phyloP scores from a whole-genome alignment of 2,329 filamentous ascomycete genomes.

The Exophiala lecanii-corni region DNA sequence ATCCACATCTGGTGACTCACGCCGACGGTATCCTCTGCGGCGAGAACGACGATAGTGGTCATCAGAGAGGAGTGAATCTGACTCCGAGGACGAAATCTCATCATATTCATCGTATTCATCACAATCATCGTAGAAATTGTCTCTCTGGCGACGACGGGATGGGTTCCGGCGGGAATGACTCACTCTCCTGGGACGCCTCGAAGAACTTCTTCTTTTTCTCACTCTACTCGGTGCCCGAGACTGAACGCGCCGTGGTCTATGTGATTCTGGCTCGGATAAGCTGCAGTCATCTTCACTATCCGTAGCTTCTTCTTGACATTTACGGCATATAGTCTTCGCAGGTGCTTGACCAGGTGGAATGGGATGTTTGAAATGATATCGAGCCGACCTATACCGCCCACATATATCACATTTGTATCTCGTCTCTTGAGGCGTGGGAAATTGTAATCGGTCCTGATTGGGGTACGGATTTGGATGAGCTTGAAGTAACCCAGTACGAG shows the following conservation, averaged over 20 bases:
- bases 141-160: neutral
- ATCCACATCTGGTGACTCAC: neutral
- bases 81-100: neutral
- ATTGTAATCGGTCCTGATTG: neutral
- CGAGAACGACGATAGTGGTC: neutral
- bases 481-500: neutral
- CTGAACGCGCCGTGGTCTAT: slow-evolving; percentile 7
- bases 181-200: neutral
- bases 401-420: slow-evolving; percentile 27
- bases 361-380: slow-evolving; percentile 25
- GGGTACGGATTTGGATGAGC: neutral
- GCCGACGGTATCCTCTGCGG: neutral
- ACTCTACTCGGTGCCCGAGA: slow-evolving; percentile 4
- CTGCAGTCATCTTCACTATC: slow-evolving; percentile 22
- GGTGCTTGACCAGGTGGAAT: slow-evolving; percentile 23
- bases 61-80: neutral
- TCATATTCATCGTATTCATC: neutral
- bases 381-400: slow-evolving; percentile 24
- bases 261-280: slow-evolving; percentile 10
- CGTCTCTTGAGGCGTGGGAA: slow-evolving; percentile 11
- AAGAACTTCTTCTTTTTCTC: slow-evolving; percentile 4
- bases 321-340: slow-evolving; percentile 22
- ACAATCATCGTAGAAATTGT: neutral
- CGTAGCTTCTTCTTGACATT: slow-evolving; percentile 21
- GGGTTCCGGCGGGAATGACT: neutral